A percentile compares a stretch with the other conserved stretches of the same genome.
These are phyloP conservation scores for Cylindrodendrum hubeiense DNA, from an alignment of 2,329 filamentous ascomycete genomes.

Conservation along the genomic window DNA sequence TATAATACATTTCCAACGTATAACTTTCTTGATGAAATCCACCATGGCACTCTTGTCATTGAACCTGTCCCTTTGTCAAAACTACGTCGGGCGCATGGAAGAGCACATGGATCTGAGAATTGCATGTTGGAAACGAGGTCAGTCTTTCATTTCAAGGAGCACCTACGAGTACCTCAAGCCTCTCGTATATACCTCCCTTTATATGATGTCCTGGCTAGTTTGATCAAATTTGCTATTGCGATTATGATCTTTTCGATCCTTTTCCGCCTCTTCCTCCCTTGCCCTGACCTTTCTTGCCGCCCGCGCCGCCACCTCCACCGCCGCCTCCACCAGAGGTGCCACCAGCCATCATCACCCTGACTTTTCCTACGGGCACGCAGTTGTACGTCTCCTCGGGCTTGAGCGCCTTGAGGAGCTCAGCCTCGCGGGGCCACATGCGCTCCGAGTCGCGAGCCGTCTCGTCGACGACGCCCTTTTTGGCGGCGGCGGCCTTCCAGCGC, in stretches of 20 bases:
- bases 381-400: conserved; percentile 88
- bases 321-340: conserved; percentile 59
- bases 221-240: background rate
- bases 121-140: background rate
- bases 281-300: conserved; percentile 49
- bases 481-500: conserved; percentile 78
- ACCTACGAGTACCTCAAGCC: conserved; percentile 21
- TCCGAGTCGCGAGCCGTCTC: conserved; percentile 73
- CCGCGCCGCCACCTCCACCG: conserved; percentile 56
- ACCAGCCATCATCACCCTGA: conserved; percentile 81
- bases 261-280: conserved; percentile 54
- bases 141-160: conserved; percentile 12
- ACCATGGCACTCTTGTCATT: too few species aligned
- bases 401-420: conserved; percentile 84
- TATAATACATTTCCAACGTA: background rate
- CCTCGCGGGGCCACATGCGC: conserved; percentile 85
- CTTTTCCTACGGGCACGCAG: conserved; percentile 82
- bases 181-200: conserved; percentile 26
- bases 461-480: conserved; percentile 70
- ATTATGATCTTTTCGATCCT: conserved; percentile 57
- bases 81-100: too few species aligned
- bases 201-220: conserved; percentile 10
- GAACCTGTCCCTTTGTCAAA: too few species aligned
- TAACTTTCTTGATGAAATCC: too few species aligned
- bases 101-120: too few species aligned